Percentiles rank a stretch among this genome's conserved stretches.
Evolutionary conservation across 2,329 filamentous ascomycete species (phyloP).

Genomic region (Orbilia ellipsospora): DNA sequence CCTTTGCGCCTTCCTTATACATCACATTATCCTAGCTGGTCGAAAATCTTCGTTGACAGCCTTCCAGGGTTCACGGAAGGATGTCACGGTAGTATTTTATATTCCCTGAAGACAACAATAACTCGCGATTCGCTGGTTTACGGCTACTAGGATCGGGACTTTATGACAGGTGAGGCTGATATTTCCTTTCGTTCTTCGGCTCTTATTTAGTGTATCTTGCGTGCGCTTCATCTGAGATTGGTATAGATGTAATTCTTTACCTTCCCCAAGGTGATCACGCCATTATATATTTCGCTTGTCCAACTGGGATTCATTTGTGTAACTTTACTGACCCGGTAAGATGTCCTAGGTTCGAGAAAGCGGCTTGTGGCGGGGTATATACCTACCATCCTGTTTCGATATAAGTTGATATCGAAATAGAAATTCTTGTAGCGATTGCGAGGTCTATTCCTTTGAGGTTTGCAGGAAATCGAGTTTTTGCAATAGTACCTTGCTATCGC

Average conservation of each 20-base stretch:
- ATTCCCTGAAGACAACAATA: slow-evolving; percentile 10
- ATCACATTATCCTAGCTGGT: slow-evolving; percentile 27
- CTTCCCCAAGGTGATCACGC: slow-evolving; percentile 13
- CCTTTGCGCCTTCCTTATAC: slow-evolving; percentile 30
- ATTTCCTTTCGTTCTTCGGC: not conserved
- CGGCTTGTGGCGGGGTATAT: not conserved
- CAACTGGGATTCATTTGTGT: slow-evolving; percentile 1
- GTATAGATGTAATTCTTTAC: slow-evolving; percentile 8
- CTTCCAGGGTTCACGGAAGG: slow-evolving; percentile 28
- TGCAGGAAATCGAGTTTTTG: not conserved
- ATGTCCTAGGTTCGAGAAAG: slow-evolving; percentile 1
- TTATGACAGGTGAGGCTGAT: slow-evolving; percentile 33
- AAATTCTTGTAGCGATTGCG: not conserved
- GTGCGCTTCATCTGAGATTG: no score
- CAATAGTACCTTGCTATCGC: not conserved
- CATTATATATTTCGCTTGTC: not conserved
- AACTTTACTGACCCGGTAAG: slow-evolving; percentile 28
- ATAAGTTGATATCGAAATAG: not conserved
- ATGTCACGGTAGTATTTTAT: slow-evolving; percentile 35
- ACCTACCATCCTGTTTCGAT: slow-evolving; percentile 12
- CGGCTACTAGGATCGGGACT: not conserved
- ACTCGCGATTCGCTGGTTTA: not conserved
- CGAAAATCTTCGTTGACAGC: no score
- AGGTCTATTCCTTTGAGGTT: not conserved
- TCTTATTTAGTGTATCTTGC: not conserved